These are phyloP conservation scores for Vaccinium darrowii DNA, from an alignment of 148 eudicot genomes.

Conservation along the genomic window DNA sequence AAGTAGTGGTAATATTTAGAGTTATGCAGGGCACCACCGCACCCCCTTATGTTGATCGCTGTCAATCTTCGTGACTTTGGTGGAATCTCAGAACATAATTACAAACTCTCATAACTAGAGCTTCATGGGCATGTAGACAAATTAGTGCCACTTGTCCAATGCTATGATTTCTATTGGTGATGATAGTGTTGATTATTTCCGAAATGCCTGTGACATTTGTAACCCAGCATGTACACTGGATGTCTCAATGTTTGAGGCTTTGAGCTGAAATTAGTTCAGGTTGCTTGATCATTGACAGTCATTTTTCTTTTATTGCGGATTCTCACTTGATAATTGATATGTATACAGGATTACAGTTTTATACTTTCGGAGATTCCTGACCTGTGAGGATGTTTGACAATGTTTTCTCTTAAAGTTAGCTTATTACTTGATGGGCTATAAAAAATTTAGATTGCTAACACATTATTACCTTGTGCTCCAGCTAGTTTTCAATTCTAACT, in stretches of 20 bases:
- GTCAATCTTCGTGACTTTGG: not conserved
- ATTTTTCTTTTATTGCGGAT: not conserved
- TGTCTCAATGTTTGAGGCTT: not conserved
- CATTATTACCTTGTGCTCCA: not conserved
- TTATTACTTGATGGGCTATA: not conserved
- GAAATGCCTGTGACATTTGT: slow-evolving; percentile 9
- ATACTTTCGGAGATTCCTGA: not conserved
- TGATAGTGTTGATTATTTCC: not conserved
- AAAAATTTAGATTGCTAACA: not conserved
- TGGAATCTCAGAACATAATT: not conserved
- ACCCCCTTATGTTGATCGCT: not conserved
- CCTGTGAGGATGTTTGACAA: not conserved
- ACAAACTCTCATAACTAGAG: not conserved
- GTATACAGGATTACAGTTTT: not conserved
- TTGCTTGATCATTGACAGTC: not conserved
- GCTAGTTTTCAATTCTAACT: not conserved
- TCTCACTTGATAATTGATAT: not conserved
- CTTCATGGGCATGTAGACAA: not conserved
- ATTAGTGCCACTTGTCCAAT: too few species aligned
- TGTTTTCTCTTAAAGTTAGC: not conserved
- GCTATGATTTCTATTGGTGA: not conserved
- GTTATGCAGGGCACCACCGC: not conserved
- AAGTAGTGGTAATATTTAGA: not conserved
- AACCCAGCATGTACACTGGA: not conserved
- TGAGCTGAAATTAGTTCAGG: not conserved